These are phyloP conservation scores for Penicillium fuscoglaucum DNA, from an alignment of 2,329 filamentous ascomycete species.

Conservation along the genomic window DNA sequence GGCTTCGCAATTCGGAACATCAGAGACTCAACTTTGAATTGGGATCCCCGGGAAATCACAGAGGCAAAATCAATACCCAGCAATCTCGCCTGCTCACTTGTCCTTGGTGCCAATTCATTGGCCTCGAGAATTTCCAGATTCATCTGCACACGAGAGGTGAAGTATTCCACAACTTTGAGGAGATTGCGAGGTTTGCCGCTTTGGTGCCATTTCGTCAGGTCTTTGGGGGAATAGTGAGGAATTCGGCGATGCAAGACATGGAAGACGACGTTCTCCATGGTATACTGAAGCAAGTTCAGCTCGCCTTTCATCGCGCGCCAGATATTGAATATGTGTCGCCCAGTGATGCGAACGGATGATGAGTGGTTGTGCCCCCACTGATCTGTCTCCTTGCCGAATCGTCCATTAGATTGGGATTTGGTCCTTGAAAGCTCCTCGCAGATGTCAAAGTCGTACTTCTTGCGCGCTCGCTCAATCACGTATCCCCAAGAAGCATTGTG, in stretches of 20 bases:
- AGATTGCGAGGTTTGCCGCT: conserved; percentile 69
- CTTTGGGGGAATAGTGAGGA: conserved; percentile 79
- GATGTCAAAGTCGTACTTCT: conserved; percentile 86
- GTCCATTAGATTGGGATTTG: conserved; percentile 77
- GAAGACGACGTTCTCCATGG: conserved; percentile 92
- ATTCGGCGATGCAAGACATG: conserved; percentile 84
- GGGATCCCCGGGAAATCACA: conserved; percentile 89
- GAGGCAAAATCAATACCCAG: conserved; percentile 96
- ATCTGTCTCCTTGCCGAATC: conserved; percentile 82
- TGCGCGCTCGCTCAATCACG: conserved; percentile 80
- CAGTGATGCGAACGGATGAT: conserved; percentile 88
- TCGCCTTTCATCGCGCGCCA: conserved; percentile 97
- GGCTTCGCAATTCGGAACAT: conserved; percentile 99
- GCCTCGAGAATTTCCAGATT: conserved; percentile 88
- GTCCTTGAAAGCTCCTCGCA: conserved; percentile 90
- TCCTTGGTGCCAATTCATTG: conserved; percentile 84
- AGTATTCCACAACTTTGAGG: conserved; percentile 74
- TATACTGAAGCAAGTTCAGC: conserved; percentile 88
- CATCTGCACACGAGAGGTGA: conserved; percentile 70
- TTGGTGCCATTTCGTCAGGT: conserved; percentile 79
- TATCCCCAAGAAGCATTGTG: conserved; percentile 95
- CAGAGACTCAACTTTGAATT: conserved; percentile 97
- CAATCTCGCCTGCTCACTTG: conserved; percentile 89
- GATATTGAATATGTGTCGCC: conserved; percentile 93
- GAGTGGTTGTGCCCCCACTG: conserved; percentile 93